These are phyloP conservation scores for Umbelopsis vinacea DNA, from an alignment of 192 early-diverging fungal genomes.

Conservation along the genomic window DNA sequence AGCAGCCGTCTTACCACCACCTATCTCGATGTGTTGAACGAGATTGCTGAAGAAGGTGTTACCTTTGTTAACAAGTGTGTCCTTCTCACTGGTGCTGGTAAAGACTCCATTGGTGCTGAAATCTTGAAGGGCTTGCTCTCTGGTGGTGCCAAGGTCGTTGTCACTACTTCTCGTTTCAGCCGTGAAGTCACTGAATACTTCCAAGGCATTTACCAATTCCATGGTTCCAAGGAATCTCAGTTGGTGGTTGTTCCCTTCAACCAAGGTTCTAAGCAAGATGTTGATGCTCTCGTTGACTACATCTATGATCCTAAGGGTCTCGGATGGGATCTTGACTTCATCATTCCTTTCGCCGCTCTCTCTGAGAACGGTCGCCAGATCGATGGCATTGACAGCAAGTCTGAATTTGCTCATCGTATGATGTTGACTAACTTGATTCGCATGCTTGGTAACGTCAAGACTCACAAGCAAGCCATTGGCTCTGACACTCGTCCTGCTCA, in stretches of 20 bases:
- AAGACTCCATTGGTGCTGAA: slow-evolving; percentile 87
- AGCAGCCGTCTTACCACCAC: slow-evolving; percentile 74
- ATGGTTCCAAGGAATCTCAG: slow-evolving; percentile 85
- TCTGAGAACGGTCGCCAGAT: slow-evolving; percentile 87
- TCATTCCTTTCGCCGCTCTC: slow-evolving; percentile 96
- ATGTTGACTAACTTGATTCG: slow-evolving; percentile 95
- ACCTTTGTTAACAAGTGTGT: slow-evolving; percentile 86
- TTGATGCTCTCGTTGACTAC: slow-evolving; percentile 79
- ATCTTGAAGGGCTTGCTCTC: slow-evolving; percentile 81
- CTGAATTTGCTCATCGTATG: slow-evolving; percentile 91
- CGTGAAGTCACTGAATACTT: slow-evolving; percentile 80
- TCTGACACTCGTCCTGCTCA: slow-evolving; percentile 87
- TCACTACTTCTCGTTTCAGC: slow-evolving; percentile 92
- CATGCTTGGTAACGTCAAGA: slow-evolving; percentile 84
- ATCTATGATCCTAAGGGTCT: slow-evolving; percentile 87
- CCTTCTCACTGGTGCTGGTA: slow-evolving; percentile 89
- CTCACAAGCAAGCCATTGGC: slow-evolving; percentile 74
- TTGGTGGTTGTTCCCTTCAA: slow-evolving; percentile 95
- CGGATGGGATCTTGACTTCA: slow-evolving; percentile 92
- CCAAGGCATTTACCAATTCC: slow-evolving; percentile 83
- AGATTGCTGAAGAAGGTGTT: slow-evolving; percentile 82
- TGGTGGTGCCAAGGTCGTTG: slow-evolving; percentile 88
- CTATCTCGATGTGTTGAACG: slow-evolving; percentile 81
- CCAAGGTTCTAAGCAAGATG: slow-evolving; percentile 87
- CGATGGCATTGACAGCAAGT: slow-evolving; percentile 80